Base-by-base conservation (phyloP, 1,139 yeast genomes). In the Taphrina sp. region DNA sequence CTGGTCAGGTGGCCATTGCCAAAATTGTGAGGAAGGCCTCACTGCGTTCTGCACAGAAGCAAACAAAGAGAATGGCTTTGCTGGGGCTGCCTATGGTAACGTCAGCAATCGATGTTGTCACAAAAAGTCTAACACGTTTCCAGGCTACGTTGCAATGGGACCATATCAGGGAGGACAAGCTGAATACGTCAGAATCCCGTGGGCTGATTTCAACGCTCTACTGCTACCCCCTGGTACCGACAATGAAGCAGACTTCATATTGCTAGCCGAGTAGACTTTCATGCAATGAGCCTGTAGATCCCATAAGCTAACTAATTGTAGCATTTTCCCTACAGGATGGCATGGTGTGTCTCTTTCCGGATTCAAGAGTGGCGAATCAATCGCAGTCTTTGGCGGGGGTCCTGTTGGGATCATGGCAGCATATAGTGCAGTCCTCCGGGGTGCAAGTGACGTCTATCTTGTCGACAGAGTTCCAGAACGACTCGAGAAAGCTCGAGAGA, bases 341-440 rank as follows among this genome's bases (percentile, higher is more conserved):
- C 51, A 44, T 23, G 51, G 51, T 17, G 51, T 44, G 17, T 22
- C 38, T 8, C 29, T 44, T 3, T 44, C 51, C 3, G 51, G 51
- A 20, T 44, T 75, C 43, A 63, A 70, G 51, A 65, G 70, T 52
- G 75, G 74, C 53, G 78, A 75, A 59, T 59, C 52, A 5, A 46
- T 46, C 23, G 52, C 52, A 2, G 83, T 80, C 61, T 64, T 81
- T 3, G 86, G 86, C 0, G 77, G 81, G n/a, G 86, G 86, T 0
- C 86, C 86, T 0, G 86, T 81, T 2, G 84, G 83, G 0, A 33
- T 44, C 20, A 44, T 44, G 51, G 51, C 51, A 8, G 51, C 51
- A 22, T 44, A 44, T 39, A 33, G 39, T 23, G 51, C 51, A 10
- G 31, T 44, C 3, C 29, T 44, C 8, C 38, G 51, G 5, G 51